These are phyloP conservation scores for Alternaria arborescens DNA, from an alignment of 2,329 filamentous ascomycete genomes.

Conservation along the genomic window DNA sequence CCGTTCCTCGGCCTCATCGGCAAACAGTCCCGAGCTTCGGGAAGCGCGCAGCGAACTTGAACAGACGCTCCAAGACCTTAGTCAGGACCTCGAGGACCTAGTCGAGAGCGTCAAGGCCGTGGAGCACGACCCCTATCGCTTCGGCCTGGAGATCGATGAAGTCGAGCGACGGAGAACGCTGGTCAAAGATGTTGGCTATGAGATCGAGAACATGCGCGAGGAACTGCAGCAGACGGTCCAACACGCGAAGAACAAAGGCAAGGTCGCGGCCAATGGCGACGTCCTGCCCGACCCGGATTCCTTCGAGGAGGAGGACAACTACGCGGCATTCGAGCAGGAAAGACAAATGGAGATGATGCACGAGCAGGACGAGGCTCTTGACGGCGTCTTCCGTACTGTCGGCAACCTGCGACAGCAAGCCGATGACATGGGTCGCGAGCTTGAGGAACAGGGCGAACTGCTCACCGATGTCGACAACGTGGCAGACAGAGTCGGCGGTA, in stretches of 20 bases:
- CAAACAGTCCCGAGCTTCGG: slow-evolving; percentile 69
- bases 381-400: slow-evolving; percentile 91
- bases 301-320: slow-evolving; percentile 68
- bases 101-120: slow-evolving; percentile 85
- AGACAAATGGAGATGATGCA: slow-evolving; percentile 91
- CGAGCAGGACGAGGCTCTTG: slow-evolving; percentile 91
- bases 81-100: slow-evolving; percentile 88
- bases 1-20: slow-evolving; percentile 78
- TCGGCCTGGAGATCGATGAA: slow-evolving; percentile 84
- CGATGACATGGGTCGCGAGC: slow-evolving; percentile 92
- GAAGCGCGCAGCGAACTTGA: slow-evolving; percentile 78
- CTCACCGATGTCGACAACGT: slow-evolving; percentile 84
- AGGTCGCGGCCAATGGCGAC: slow-evolving; percentile 53
- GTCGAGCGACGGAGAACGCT: slow-evolving; percentile 80
- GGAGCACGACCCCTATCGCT: slow-evolving; percentile 85
- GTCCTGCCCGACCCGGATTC: slow-evolving; percentile 68
- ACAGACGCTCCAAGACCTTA: slow-evolving; percentile 75
- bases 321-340: slow-evolving; percentile 87
- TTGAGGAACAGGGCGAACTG: slow-evolving; percentile 93
- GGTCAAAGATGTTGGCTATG: slow-evolving; percentile 86
- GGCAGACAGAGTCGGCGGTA: slow-evolving; percentile 85
- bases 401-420: slow-evolving; percentile 90
- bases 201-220: slow-evolving; percentile 88
- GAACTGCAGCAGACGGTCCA: slow-evolving; percentile 73
- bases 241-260: slow-evolving; percentile 50